phyloP scores from a whole-genome alignment of 2,329 filamentous ascomycete genomes.

The Blastomyces parvus region DNA sequence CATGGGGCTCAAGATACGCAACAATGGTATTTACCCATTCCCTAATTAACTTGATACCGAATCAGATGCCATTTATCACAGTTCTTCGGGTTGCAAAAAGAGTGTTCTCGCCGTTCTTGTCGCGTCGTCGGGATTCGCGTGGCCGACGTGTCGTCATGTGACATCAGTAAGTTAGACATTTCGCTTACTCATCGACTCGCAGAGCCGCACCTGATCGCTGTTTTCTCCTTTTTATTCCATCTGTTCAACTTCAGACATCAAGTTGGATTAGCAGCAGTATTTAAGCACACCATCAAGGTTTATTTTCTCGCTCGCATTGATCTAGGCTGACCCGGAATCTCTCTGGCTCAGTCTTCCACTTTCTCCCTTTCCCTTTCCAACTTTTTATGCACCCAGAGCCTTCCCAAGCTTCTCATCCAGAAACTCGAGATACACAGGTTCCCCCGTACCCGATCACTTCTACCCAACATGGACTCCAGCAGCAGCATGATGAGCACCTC shows the following conservation, averaged over 20 bases:
- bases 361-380: conserved; percentile 25
- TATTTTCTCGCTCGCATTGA: conserved; percentile 8
- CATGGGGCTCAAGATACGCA: not conserved
- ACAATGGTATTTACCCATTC: not conserved
- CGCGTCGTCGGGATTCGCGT: not conserved
- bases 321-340: conserved; percentile 42
- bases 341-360: conserved; percentile 48
- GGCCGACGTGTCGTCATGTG: not conserved
- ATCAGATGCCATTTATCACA: no score
- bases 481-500: conserved; percentile 35
- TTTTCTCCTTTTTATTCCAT: conserved; percentile 11
- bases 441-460: conserved; percentile 26
- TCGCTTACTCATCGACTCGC: not conserved
- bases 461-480: conserved; percentile 53
- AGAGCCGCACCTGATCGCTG: conserved; percentile 6
- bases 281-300: conserved; percentile 5
- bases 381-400: conserved; percentile 59
- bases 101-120: no score
- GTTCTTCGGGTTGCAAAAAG: no score
- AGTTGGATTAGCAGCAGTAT: not conserved
- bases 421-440: conserved; percentile 31
- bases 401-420: conserved; percentile 41
- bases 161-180: not conserved
- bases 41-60: not conserved
- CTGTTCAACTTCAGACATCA: conserved; percentile 10